Evolutionary conservation across 495 filamentous ascomycete genomes (phyloP), one percentile per base, ranked within the genome.

Genomic region (Neurospora africana): DNA sequence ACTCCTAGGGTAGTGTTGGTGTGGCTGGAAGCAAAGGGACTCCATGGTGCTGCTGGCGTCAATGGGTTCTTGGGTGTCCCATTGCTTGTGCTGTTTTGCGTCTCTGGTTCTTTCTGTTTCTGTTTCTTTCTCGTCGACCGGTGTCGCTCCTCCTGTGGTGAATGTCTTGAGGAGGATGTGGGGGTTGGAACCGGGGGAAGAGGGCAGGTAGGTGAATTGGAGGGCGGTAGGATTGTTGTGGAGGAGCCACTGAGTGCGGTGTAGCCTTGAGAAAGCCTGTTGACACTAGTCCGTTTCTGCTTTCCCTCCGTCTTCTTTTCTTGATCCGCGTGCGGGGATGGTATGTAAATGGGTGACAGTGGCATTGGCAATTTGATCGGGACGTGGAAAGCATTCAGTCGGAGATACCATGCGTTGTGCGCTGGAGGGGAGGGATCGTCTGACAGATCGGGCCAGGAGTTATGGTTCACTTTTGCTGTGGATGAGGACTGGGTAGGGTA

Each of bases 371-470:
- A n/a, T 37, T 27, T 74, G 69, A 44, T 35, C 40, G 17, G 30
- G 38, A 73, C 68, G 10, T 44, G 65, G 19, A 40, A 72, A 21
- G 47, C 33, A 41, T 36, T 58, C 23, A 67, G 72, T 19, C 37
- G 36, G 10, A 72, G 38, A 40, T 65, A 65, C 53, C 53, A 65
- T 17, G 53, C 15, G 27, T 33, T 65, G 10, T 1, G 38, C 33
- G 15, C n/a, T 19, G 33, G 69, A 5, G 65, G 37, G 3, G 37
- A 10, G 15, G 9, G 71, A 4, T 71, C 40, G n/a, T 43, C 68
- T 13, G 72, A 70, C 15, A 76, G 74, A 41, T 78, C 76, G 3
- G 74, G 77, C 77, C 77, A 76, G 41, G 74, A 73, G 72, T 78
- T 77, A 40, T 67, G 5, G 37, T 40, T 68, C 21, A 44, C 38